Evolutionary conservation across 805 yeast genomes (phyloP).

Genomic region (Saturnispora besseyi): DNA sequence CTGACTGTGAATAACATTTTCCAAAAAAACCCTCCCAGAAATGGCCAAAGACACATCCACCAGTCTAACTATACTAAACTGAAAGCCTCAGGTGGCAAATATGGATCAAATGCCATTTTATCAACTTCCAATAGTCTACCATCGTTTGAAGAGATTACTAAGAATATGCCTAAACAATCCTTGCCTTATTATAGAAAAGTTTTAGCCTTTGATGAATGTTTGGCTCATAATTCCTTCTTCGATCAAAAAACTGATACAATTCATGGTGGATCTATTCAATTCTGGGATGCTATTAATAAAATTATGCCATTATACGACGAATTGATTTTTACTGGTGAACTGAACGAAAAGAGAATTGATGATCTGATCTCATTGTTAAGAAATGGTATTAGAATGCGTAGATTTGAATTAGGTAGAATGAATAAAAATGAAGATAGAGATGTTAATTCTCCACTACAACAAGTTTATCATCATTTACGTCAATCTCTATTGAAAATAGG

Average conservation of each 20-base stretch:
- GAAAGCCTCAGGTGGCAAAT: not conserved
- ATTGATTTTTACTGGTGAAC: slow-evolving; percentile 37
- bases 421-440: slow-evolving; percentile 52
- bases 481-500: slow-evolving; percentile 38
- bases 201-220: slow-evolving; percentile 43
- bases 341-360: slow-evolving; percentile 36
- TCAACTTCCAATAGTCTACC: slow-evolving; percentile 7
- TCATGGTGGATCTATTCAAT: slow-evolving; percentile 28
- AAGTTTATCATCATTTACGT: slow-evolving; percentile 21
- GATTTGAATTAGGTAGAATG: slow-evolving; percentile 43
- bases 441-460: slow-evolving; percentile 39
- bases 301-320: slow-evolving; percentile 44
- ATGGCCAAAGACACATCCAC: slow-evolving; percentile 7
- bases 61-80: slow-evolving; percentile 3
- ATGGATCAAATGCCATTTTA: not conserved
- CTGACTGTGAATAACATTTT: slow-evolving; percentile 17
- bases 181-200: slow-evolving; percentile 45
- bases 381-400: slow-evolving; percentile 46
- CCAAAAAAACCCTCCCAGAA: slow-evolving; percentile 5
- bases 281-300: slow-evolving; percentile 43
- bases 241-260: slow-evolving; percentile 30
- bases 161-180: slow-evolving; percentile 22
- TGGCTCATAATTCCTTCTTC: slow-evolving; percentile 26
- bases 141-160: slow-evolving; percentile 10
- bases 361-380: slow-evolving; percentile 41